phyloP scores from a whole-genome alignment of 345 rosid species.

The Leavenworthia alabamica region DNA sequence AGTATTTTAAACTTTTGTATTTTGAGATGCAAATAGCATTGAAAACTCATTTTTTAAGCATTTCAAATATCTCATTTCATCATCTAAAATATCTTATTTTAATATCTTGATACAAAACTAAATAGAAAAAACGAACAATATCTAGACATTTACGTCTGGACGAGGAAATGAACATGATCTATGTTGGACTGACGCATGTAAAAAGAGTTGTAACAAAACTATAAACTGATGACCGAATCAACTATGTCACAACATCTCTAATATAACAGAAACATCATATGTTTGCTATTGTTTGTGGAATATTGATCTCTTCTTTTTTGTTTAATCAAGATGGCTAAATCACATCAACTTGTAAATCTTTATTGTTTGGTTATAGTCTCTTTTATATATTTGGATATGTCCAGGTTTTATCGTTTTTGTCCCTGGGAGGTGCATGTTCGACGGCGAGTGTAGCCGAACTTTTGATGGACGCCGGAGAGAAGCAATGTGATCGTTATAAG shows the following conservation, averaged over 20 bases:
- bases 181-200: not conserved
- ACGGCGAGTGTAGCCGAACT: conserved; percentile 45
- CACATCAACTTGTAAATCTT: not conserved
- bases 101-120: too few species aligned
- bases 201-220: too few species aligned
- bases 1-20: too few species aligned
- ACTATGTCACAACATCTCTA: not conserved
- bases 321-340: not conserved
- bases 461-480: conserved; percentile 28
- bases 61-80: too few species aligned
- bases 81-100: too few species aligned
- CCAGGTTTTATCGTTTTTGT: conserved; percentile 50
- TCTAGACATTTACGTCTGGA: too few species aligned
- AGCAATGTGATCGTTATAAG: conserved; percentile 43
- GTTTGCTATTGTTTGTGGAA: not conserved
- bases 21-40: too few species aligned
- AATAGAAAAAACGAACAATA: too few species aligned
- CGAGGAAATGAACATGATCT: not conserved
- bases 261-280: not conserved
- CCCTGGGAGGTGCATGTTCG: conserved; percentile 57
- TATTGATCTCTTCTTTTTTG: not conserved
- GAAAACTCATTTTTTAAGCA: too few species aligned
- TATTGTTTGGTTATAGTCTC: not conserved
- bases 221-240: not conserved
- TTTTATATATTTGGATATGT: not conserved